Evolutionary conservation across 306 rosid genomes (phyloP), one percentile per base, ranked within the genome.

Genomic region (Prinsepia uniflora): DNA sequence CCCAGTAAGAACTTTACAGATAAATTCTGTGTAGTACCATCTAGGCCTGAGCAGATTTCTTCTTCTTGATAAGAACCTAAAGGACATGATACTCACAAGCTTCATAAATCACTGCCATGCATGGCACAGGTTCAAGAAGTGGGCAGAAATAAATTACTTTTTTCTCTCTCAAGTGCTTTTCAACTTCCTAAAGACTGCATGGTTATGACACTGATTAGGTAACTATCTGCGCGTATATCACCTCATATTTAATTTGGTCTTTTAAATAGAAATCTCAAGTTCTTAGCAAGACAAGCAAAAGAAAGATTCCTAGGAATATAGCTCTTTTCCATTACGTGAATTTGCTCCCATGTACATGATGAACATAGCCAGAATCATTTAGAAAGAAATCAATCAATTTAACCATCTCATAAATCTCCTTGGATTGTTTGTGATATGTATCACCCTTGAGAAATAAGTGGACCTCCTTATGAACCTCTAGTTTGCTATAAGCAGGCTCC

Each of bases 401-500:
- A 64, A 81, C 71, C 73, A 82, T 80, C 78, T 73, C 77, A 74
- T 83, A 81, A 64, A 92, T 86, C 80, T 83, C 92, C 57, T 67
- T 59, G 41, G 79, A 79, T 59, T 77, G 82, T 67, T 46, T 71
- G 73, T 85, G 96, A 76, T 80, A 82, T 53, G 72, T 75, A 71
- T 87, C 89, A 48, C 78, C 82, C 75, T 80, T 87, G 47, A 83
- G 74, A 65, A 89, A 89, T 77, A 87, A 78, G 54, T 71, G 72
- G 67, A 81, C 76, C 79, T 72, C 83, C 47, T 61, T 78, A 70
- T 85, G 92, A 48, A 92, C 78, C 80, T 86, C 98, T 72, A 92
- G 81, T 78, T 85, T 80, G 84, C 96, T 88, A 73, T 82, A 86
- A 79, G 84, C 92, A 60, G 91, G 96, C 61, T 92, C 96, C 74